Evolutionary conservation across 768 basidiomycete genomes (phyloP), one percentile per base, ranked within the genome.

Genomic region (Leccinum sublutescens): DNA sequence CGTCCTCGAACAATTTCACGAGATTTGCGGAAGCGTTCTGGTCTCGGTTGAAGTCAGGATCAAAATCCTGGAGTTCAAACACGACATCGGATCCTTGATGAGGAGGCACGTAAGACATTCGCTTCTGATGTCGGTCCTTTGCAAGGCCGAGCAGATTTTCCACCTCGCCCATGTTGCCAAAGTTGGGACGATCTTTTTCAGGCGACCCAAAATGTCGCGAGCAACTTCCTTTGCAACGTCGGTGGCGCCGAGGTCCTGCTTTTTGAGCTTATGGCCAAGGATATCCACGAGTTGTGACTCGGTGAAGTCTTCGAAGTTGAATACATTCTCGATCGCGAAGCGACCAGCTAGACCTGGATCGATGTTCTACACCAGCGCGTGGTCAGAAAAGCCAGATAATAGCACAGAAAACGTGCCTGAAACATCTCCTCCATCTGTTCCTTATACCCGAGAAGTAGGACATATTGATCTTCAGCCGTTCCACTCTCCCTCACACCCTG

Each of bases 401-500:
- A 23, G 10, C 5, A 17, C 19, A 1, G 5, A 6, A 50, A 15
- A 58, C 74, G 49, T 68, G 81, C 87, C 75, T 87, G 85, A 71
- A 88, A 88, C 88, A 89, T 89, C 25, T 88, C 83, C n/a, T 72
- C 67, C 80, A 89, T 88, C 63, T 87, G 77, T 5, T 81, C 76
- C 58, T 83, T 82, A 69, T 89, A 89, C 0, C 87, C 88, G 1
- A 87, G 67, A 47, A 89, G 68, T 11, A 89, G 72, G 0, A 89
- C 84, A 55, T 85, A 87, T 31, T 86, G 78, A 66, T 89, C 87
- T 66, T 89, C 88, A 5, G 25, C 25, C 25, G 25, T 25, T 25
- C 25, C 25, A 25, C 25, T 25, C 25, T 25, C 25, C 25, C 25
- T 25, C 25, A 25, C 25, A 25, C 25, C 25, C 25, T 25, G 25